Evolutionary conservation across 331 rosid species (phyloP).

Genomic region (Malus hybrid): DNA sequence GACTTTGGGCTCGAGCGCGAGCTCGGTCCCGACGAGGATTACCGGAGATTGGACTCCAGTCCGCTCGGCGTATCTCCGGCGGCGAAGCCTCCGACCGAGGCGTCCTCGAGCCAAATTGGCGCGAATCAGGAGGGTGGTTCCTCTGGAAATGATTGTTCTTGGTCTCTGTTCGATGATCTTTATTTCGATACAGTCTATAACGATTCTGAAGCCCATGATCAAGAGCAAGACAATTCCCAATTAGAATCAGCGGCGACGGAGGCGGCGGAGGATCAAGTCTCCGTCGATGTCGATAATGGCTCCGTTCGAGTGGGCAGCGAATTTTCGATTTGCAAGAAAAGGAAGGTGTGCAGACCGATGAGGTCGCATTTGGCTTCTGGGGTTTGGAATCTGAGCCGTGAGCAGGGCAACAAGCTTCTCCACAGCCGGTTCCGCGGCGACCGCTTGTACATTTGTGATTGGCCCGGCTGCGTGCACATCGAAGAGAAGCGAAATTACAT

Average conservation of each 20-base stretch:
- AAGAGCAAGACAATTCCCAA: too few species aligned
- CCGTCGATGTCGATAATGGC: conserved; percentile 7
- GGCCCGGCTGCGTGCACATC: conserved; percentile 84
- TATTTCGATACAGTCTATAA: conserved; percentile 53
- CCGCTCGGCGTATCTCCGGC: background rate
- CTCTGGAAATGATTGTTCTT: conserved; percentile 29
- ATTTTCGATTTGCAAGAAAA: conserved; percentile 21
- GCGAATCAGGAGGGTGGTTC: background rate
- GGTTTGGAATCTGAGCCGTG: conserved; percentile 70
- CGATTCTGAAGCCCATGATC: conserved; percentile 23
- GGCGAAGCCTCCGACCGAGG: background rate
- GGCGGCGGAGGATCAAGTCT: background rate
- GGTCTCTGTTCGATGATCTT: conserved; percentile 91
- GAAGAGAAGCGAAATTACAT: conserved; percentile 80
- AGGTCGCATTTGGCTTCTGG: conserved; percentile 75
- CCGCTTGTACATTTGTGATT: conserved; percentile 61
- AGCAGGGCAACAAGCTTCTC: conserved; percentile 72
- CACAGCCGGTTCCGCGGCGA: conserved; percentile 78
- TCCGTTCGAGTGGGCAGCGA: conserved; percentile 12
- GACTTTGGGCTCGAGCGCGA: conserved; percentile 74
- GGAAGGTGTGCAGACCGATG: conserved; percentile 34
- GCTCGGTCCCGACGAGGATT: conserved; percentile 49
- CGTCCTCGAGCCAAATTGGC: conserved; percentile 7
- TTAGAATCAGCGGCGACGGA: too few species aligned
- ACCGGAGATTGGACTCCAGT: conserved; percentile 2